Evolutionary conservation across 192 early-diverging fungal genomes (phyloP), one percentile per base, ranked within the genome.

Genomic region (Coemansia sp.): DNA sequence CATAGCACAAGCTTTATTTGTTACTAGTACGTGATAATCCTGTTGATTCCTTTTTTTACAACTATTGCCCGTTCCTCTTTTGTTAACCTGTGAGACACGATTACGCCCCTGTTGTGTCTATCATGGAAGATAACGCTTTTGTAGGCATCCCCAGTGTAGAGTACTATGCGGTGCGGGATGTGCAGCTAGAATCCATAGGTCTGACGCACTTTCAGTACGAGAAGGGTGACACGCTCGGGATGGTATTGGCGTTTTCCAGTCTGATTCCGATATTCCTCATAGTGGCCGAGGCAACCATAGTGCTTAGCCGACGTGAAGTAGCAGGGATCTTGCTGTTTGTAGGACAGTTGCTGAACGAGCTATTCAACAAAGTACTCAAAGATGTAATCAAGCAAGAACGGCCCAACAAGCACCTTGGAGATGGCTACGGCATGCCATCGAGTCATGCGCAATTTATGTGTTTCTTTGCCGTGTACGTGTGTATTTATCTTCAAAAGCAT

Each of bases 371-470:
- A 11, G 42, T 40, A 3, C 50, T 76, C 7, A 76, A 76, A 44
- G 23, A 15, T 15, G 23, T 38, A 1, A 58, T 76, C 17, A 38
- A 50, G 3, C 40, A 69, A 27, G 53, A 56, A 5, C 60, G 73
- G 33, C 73, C 73, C 6, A 34, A 64, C 33, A 5, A 33, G 33
- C 55, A 65, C 17, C 46, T 76, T 1, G 73, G 73, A 23, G 73
- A 69, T 40, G 73, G 73, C 11, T 76, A 65, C 46, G 73, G 73
- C 23, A 76, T 76, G 73, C 73, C 73, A 7, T 76, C 73, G 5
- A 76, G 73, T 25, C 73, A 76, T 17, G 41, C 73, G 25, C 73
- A 76, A 58, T 76, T 76, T 51, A 76, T 76, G 73, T 60, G 66
- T 5, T 76, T 61, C 27, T 68, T 69, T 53, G 53, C 38, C 10